Evolutionary conservation across 768 basidiomycete genomes (phyloP), one percentile per base, ranked within the genome.

Genomic region (Hydnum rufescens): DNA sequence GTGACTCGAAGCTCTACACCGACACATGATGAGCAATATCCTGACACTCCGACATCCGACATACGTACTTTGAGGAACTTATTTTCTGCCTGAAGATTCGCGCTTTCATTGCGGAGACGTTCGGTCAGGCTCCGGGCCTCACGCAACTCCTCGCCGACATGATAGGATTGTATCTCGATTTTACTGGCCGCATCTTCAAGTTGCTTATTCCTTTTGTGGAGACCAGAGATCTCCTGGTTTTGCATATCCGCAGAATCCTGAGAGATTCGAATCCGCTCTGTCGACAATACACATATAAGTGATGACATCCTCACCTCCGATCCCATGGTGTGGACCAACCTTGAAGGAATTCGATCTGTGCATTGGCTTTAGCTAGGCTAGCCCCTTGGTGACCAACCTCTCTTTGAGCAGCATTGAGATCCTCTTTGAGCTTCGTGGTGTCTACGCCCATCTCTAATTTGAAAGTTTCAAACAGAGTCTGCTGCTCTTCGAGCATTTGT

Each of bases 61-160:
- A 57, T 36, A 6, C 18, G 25, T n/a, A 85, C 88, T 79, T 87
- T 85, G 82, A 83, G 88, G 32, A 92, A 84, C 60, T 77, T 81
- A 70, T 88, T 92, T 72, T 97, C 93, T 0, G 89, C 90, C 42
- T 82, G 77, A 18, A 95, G 73, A 62, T 86, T 92, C 2, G 85
- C 82, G 57, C 72, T 75, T 59, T 96, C 92, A 58, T 83, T 86
- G 5, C 86, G 77, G 34, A 89, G 67, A 53, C 83, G 79, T 56
- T 92, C 87, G 16, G 80, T 66, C 23, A 73, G 71, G 25, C 73
- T 68, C 55, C 74, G 76, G 2, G 76, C 70, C 4, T 70, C 64
- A 22, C 75, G 68, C 5, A 83, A 67, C 42, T 85, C 80, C 42
- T 84, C 80, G 16, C 74, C 67, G 32, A 79, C 73, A 52, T 82